Percentiles rank a stretch among this genome's conserved stretches.
phyloP scores from a whole-genome alignment of 139 green algal genomes.

The Coelastrella sp. region DNA sequence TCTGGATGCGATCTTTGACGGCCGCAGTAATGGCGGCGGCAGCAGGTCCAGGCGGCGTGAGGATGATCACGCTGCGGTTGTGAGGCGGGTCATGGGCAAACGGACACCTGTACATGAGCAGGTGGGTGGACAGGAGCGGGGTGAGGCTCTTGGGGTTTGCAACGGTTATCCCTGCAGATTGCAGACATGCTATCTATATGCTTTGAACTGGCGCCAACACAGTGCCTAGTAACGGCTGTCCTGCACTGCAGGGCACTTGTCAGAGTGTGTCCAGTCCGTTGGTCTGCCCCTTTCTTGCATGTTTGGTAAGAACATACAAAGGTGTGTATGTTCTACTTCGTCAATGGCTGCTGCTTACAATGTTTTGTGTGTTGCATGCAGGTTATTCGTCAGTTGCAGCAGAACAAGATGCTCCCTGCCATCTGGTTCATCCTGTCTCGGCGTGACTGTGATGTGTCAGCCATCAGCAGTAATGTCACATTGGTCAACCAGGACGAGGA shows the following conservation, averaged over 20 bases:
- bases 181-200: too few species aligned
- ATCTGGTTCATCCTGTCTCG: slow-evolving; percentile 95
- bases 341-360: too few species aligned
- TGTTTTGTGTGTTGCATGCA: not conserved
- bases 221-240: too few species aligned
- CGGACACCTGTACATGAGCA: slow-evolving; percentile 19
- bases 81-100: slow-evolving; percentile 17
- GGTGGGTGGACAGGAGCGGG: not conserved
- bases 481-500: slow-evolving; percentile 69
- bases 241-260: too few species aligned
- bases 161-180: too few species aligned
- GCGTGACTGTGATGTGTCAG: slow-evolving; percentile 79
- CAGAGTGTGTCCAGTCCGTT: too few species aligned
- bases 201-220: too few species aligned
- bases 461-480: slow-evolving; percentile 37
- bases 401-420: slow-evolving; percentile 84
- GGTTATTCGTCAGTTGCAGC: slow-evolving; percentile 11
- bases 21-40: not conserved
- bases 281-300: too few species aligned
- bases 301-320: too few species aligned
- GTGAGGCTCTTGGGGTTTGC: too few species aligned
- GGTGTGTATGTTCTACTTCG: too few species aligned
- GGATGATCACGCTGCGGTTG: not conserved
- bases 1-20: not conserved
- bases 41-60: not conserved